phyloP scores from a whole-genome alignment of 805 yeast species.

The Lipomyces lipofer region DNA sequence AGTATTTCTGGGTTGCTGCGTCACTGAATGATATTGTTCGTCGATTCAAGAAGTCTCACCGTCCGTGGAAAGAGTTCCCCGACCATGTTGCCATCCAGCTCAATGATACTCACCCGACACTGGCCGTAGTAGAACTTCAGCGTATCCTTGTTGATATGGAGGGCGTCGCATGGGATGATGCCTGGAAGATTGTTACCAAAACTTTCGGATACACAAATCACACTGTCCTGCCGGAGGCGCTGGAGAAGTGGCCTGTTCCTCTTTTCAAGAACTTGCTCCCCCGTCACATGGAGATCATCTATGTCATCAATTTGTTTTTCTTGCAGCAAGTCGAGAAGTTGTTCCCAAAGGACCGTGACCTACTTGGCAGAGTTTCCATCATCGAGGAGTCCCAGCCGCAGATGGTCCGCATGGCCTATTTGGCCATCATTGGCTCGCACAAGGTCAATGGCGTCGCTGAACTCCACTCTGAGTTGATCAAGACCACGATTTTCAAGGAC shows the following conservation, averaged over 20 bases:
- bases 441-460: slow-evolving; percentile 96
- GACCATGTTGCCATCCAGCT: slow-evolving; percentile 88
- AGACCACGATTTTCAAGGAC: slow-evolving; percentile 85
- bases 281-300: slow-evolving; percentile 86
- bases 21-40: slow-evolving; percentile 88
- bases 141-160: slow-evolving; percentile 83
- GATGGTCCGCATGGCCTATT: slow-evolving; percentile 86
- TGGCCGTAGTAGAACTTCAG: slow-evolving; percentile 87
- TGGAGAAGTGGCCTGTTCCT: slow-evolving; percentile 93
- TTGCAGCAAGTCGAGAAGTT: slow-evolving; percentile 69
- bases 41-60: slow-evolving; percentile 75
- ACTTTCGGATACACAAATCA: slow-evolving; percentile 94
- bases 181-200: slow-evolving; percentile 78
- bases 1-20: slow-evolving; percentile 96
- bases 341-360: slow-evolving; percentile 72
- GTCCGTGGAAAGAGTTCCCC: slow-evolving; percentile 80
- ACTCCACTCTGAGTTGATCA: slow-evolving; percentile 86
- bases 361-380: slow-evolving; percentile 71
- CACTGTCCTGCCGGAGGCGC: slow-evolving; percentile 91
- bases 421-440: slow-evolving; percentile 90
- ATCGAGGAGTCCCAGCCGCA: slow-evolving; percentile 81
- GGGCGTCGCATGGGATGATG: slow-evolving; percentile 74
- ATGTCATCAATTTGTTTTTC: slow-evolving; percentile 78
- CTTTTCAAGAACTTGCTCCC: slow-evolving; percentile 78
- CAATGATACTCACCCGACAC: slow-evolving; percentile 92